A percentile compares a stretch with the other conserved stretches of the same genome.
Conservation (phyloP, 2,329 filamentous ascomycete species). For the Paraphoma sp. region DNA sequence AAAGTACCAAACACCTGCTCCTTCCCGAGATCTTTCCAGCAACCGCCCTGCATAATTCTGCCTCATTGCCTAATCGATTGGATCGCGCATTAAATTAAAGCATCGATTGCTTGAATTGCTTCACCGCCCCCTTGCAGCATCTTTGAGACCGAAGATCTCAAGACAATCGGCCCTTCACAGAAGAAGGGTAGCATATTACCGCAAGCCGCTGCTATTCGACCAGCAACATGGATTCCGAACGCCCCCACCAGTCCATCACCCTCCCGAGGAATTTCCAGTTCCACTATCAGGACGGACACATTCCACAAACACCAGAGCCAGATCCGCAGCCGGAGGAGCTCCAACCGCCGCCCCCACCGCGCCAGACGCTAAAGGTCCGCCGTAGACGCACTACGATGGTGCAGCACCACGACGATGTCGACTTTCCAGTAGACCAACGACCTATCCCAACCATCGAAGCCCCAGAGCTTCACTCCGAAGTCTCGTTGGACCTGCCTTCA, state of each 20-base stretch:
- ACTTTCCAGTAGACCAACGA: slow-evolving; percentile 34
- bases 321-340: slow-evolving; percentile 45
- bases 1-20: slow-evolving; percentile 40
- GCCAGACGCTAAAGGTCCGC: slow-evolving; percentile 57
- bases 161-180: slow-evolving; percentile 4
- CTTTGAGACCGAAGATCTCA: slow-evolving; percentile 23
- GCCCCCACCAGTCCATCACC: slow-evolving; percentile 57
- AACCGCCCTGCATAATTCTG: slow-evolving; percentile 35
- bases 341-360: slow-evolving; percentile 53
- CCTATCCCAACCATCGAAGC: slow-evolving; percentile 60
- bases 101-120: slow-evolving; percentile 17
- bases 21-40: slow-evolving; percentile 27
- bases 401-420: slow-evolving; percentile 28
- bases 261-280: slow-evolving; percentile 59
- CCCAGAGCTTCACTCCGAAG: slow-evolving; percentile 46
- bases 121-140: slow-evolving; percentile 33
- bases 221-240: slow-evolving; percentile 48
- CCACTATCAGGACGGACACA: slow-evolving; percentile 54
- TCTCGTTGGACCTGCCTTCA: slow-evolving; percentile 31
- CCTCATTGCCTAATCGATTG: slow-evolving; percentile 18
- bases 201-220: slow-evolving; percentile 3
- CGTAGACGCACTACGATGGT: slow-evolving; percentile 50
- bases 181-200: slow-evolving; percentile 14
- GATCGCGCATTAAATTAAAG: slow-evolving; percentile 14
- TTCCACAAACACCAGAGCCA: slow-evolving; percentile 55